These are phyloP conservation scores for Pythium vanterpoolii DNA, from an alignment of 352 stramenopile species.

Conservation along the genomic window DNA sequence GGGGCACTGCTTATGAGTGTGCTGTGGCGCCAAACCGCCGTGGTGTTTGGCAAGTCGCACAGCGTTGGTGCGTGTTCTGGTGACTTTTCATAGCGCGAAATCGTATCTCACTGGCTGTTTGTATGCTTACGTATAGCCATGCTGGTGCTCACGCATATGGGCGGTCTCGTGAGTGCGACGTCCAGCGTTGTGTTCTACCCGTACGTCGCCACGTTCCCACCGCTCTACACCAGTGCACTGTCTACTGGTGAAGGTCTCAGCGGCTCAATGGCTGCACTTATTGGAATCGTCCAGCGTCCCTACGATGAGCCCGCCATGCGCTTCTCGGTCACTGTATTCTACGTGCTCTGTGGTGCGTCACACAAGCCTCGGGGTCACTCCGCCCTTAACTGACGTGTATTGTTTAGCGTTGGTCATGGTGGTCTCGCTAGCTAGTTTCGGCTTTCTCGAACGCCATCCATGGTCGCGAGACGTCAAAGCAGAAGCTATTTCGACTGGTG, in stretches of 20 bases:
- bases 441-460: constrained; percentile 51
- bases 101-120: not conserved
- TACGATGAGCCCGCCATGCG: constrained; percentile 35
- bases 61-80: constrained; percentile 36
- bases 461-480: constrained; percentile 8
- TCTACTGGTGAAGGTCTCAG: constrained; percentile 66
- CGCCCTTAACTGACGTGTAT: not conserved
- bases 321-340: constrained; percentile 63
- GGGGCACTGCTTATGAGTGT: constrained; percentile 53
- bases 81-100: not conserved
- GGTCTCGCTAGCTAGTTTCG: constrained; percentile 48
- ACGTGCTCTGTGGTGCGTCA: constrained; percentile 50
- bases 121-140: constrained; percentile 44
- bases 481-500: not conserved
- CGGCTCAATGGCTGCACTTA: constrained; percentile 49
- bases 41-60: constrained; percentile 44
- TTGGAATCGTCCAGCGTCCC: constrained; percentile 58
- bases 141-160: constrained; percentile 58
- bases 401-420: constrained; percentile 46
- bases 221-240: constrained; percentile 60
- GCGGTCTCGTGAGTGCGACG: constrained; percentile 64
- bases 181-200: constrained; percentile 75
- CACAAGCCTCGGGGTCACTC: not conserved
- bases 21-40: constrained; percentile 48
- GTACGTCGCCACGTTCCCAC: constrained; percentile 59